These are phyloP conservation scores for Yamadazyma jaroonii DNA, from an alignment of 1,139 yeast genomes.

Conservation along the genomic window DNA sequence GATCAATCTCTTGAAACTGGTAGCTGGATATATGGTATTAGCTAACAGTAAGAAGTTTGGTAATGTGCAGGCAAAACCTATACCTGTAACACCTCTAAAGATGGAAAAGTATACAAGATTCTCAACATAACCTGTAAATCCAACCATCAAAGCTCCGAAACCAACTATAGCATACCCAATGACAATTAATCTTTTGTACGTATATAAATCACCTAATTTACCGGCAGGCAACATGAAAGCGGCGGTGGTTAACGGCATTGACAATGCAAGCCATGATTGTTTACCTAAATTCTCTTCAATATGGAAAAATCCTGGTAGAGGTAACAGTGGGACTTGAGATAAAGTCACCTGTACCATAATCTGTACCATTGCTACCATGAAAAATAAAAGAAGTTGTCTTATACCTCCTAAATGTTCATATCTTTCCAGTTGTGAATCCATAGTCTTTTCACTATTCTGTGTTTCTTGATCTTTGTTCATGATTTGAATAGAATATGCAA, in stretches of 20 bases:
- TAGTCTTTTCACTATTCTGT: no score
- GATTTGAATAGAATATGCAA: no score
- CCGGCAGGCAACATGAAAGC: constrained; percentile 59
- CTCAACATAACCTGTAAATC: constrained; percentile 41
- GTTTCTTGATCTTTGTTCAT: no score
- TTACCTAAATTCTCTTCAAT: constrained; percentile 30
- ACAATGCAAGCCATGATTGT: constrained; percentile 55
- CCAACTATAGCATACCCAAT: constrained; percentile 48
- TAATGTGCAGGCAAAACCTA: constrained; percentile 52
- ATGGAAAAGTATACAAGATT: constrained; percentile 42
- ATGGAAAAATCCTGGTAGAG: constrained; percentile 24
- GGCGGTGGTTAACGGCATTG: constrained; percentile 55
- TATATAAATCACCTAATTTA: constrained; percentile 57
- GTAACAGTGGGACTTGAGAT: constrained; percentile 37
- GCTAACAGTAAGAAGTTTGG: constrained; percentile 55
- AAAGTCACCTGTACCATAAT: constrained; percentile 36
- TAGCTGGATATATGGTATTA: constrained; percentile 43
- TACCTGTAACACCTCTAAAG: constrained; percentile 55
- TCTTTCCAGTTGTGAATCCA: not conserved
- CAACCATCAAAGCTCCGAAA: constrained; percentile 48
- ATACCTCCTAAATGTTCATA: not conserved
- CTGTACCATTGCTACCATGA: constrained; percentile 14
- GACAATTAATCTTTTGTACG: constrained; percentile 47
- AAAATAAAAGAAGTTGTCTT: constrained; percentile 16
- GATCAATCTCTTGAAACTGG: constrained; percentile 33